These are phyloP conservation scores for Teunomyces kruisii DNA, from an alignment of 805 yeast species.

Conservation along the genomic window DNA sequence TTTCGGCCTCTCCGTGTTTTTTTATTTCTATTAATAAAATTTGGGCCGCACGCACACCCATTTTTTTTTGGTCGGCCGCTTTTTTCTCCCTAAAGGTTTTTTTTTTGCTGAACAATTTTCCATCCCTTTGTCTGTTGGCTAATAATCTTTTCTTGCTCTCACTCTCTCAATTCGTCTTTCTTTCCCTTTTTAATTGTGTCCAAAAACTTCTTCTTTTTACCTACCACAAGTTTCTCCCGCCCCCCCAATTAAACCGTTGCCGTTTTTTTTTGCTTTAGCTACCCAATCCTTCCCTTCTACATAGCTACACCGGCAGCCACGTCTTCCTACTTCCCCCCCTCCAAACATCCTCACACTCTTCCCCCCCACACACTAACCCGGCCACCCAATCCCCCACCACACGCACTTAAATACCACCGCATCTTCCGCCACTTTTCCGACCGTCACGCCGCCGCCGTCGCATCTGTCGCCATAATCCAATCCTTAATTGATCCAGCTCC, in stretches of 20 bases:
- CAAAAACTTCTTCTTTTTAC: not conserved
- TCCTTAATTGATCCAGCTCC: slow-evolving; percentile 1
- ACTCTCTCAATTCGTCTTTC: not conserved
- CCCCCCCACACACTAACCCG: not conserved
- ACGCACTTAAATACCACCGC: no score
- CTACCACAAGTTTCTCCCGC: no score
- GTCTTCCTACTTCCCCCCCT: no score
- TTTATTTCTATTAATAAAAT: not conserved
- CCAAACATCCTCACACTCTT: not conserved
- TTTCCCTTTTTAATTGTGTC: not conserved
- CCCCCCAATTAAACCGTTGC: no score
- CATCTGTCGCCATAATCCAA: slow-evolving; percentile 4
- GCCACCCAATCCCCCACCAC: no score
- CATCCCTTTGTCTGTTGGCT: slow-evolving; percentile 2
- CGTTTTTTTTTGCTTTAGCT: no score
- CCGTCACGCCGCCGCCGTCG: slow-evolving; percentile 6
- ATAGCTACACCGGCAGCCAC: slow-evolving; percentile 1
- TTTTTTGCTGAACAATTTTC: slow-evolving; percentile 2
- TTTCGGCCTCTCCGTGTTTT: not conserved
- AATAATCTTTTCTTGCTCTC: not conserved
- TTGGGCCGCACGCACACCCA: no score
- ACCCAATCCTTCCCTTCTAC: not conserved
- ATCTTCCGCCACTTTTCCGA: not conserved
- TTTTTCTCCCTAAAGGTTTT: not conserved
- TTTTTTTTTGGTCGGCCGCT: not conserved